Evolutionary conservation across 768 basidiomycete species (phyloP), one percentile per base, ranked within the genome.

Genomic region (Leccinum subgranulosum): DNA sequence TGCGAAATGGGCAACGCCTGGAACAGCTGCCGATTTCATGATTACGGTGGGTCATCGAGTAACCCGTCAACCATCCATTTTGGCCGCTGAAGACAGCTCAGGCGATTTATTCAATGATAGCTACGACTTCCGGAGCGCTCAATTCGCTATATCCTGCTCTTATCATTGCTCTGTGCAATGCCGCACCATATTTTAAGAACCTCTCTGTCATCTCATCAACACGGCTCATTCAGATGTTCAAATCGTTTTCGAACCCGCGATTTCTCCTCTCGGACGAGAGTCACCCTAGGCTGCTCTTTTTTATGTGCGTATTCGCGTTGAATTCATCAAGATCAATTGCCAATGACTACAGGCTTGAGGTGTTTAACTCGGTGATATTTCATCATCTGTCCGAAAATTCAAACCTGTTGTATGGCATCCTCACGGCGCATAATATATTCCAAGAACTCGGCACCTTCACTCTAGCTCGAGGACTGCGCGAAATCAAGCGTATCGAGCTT

Each of bases 261-360:
- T 98, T 98, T 72, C 75, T 98, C 33, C 75, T 99, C 19, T 87
- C 91, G 3, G 97, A 98, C 60, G 97, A 98, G 73, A 93, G 95
- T 7, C 94, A 98, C 68, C 97, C 97, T 1, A 77, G 97, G 59
- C 75, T 98, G 29, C 80, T 98, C 31, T 98, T 91, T 74, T 97
- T 93, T 70, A 87, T 94, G 92, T 92, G 60, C 59, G 84, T 72
- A 27, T 27, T 31, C 48, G 11, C 19, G 6, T 28, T 48, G 12
- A 12, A 31, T 49, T 60, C 10, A 14, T 59, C 15, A 25, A 36
- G 48, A 34, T 27, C 47, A 11, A 48, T 52, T 51, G 33, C 34
- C 21, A 27, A 46, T 8, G 41, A 28, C 10, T 14, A 49, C 60
- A 94, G 92, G 81, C 80, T 98, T 46, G 97, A 99, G 70, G 84